Evolutionary conservation across 257 asterid genomes (phyloP).

Genomic region (Nicotiana tabacum): DNA sequence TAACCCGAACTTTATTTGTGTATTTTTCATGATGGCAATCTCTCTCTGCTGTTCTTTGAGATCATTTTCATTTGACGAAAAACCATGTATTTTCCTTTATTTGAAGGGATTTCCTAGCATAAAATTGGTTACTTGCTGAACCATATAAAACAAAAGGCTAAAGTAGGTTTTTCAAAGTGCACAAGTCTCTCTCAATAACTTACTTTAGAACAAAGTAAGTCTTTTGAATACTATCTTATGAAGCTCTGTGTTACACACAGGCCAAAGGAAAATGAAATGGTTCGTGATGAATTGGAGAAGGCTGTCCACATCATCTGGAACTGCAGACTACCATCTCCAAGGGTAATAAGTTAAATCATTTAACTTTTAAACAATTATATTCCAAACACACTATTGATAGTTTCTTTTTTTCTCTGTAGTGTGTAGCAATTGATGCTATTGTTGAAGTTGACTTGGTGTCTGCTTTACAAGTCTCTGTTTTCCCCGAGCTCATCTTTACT

Average conservation of each 20-base stretch:
- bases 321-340: constrained; percentile 88
- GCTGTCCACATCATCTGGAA: constrained; percentile 89
- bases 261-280: constrained; percentile 75
- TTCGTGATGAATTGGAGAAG: constrained; percentile 65
- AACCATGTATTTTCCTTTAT: neutral
- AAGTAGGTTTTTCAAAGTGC: neutral
- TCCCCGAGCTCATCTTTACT: constrained; percentile 87
- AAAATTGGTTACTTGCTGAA: neutral
- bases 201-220: neutral
- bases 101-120: neutral
- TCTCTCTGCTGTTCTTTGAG: neutral
- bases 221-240: neutral
- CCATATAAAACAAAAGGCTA: neutral
- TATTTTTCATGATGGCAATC: neutral
- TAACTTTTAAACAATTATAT: neutral
- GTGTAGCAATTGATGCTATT: constrained; percentile 85
- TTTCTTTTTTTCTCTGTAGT: constrained; percentile 32
- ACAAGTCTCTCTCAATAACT: too few species aligned
- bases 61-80: neutral
- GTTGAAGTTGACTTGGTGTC: constrained; percentile 64
- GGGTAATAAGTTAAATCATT: constrained; percentile 52
- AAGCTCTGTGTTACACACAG: constrained; percentile 31
- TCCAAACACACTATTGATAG: constrained; percentile 23
- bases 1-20: neutral
- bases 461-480: constrained; percentile 62